Evolutionary conservation across 306 rosid genomes (phyloP), one percentile per base, ranked within the genome.

Genomic region (Lathyrus tuberosus): DNA sequence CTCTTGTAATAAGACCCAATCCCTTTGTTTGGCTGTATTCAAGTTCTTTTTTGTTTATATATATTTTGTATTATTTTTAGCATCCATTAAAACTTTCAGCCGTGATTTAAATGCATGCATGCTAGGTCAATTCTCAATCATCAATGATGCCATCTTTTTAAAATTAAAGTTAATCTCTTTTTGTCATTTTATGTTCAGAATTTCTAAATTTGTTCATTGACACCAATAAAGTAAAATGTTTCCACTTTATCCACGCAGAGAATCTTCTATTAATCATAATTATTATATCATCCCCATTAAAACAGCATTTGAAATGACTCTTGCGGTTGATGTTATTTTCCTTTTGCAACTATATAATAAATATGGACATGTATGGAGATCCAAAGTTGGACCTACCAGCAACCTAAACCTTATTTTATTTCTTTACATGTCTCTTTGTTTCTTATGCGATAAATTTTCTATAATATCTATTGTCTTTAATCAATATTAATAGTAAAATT

Each of bases 81-180:
- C 20, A 10, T 10, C 5, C 60, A 22, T 22, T 8, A 13, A 59
- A 65, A 52, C 13, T 43, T 64, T 59, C 43, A 65, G 75, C 76
- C 72, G 56, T 70, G 28, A 35, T 41, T 51, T 31, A 46, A 43
- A 62, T 46, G 56, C 81, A 37, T 53, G 73, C 78, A 47, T 51
- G 67, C 30, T 33, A 26, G 37, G 8, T 33, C 0, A 33, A 5
- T 33, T 33, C 8, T 40, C 62, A 56, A 57, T 14, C 20, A 26
- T 28, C 33, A 15, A 54, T 33, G 60, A 54, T 33, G 65, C 35
- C n/a, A 61, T 35, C 51, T 18, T 5, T 62, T 24, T 1, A 1
- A 56, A 51, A 20, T 20, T 26, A 40, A 62, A 62, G 40, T 13
- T 15, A n/a, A 57, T 69, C 2, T n/a, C 1, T 15, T 51, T 67